Conservation (phyloP, 192 early-diverging fungal genomes). For the Linnemannia zychae region DNA sequence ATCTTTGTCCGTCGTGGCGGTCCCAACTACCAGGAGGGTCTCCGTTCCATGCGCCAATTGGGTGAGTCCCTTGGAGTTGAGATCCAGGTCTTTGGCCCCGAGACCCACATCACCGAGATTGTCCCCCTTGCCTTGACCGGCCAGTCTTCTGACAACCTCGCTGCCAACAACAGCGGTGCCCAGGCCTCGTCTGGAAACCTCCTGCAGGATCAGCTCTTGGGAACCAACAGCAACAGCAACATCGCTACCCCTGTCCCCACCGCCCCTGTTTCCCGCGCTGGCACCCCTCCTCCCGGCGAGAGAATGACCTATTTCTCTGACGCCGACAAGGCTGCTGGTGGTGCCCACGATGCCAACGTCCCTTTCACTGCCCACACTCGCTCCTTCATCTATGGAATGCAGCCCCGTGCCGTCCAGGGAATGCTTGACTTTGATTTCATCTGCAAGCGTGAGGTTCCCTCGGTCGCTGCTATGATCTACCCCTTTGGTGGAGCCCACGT, state of each 20-base stretch:
- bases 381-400: conserved; percentile 97
- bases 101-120: conserved; percentile 97
- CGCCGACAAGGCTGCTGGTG: conserved; percentile 1
- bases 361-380: conserved; percentile 87
- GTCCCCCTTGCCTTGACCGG: conserved; percentile 91
- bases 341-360: conserved; percentile 44
- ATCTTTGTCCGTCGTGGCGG: conserved; percentile 97
- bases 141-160: conserved; percentile 61
- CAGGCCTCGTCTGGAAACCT: conserved; percentile 65
- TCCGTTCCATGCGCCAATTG: conserved; percentile 90
- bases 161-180: conserved; percentile 28
- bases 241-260: conserved; percentile 17
- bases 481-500: conserved; percentile 98
- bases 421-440: conserved; percentile 99
- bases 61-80: conserved; percentile 93
- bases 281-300: conserved; percentile 58
- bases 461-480: conserved; percentile 98
- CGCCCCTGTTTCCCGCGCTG: conserved; percentile 36
- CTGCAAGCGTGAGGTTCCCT: conserved; percentile 92
- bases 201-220: conserved; percentile 69
- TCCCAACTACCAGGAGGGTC: conserved; percentile 99
- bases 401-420: conserved; percentile 97
- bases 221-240: conserved; percentile 29
- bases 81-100: conserved; percentile 94
- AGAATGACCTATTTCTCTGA: conserved; percentile 72